A percentile compares a stretch with the other conserved stretches of the same genome.
These are phyloP conservation scores for Ceratocystis destructans DNA, from an alignment of 2,329 filamentous ascomycete species.

Conservation along the genomic window DNA sequence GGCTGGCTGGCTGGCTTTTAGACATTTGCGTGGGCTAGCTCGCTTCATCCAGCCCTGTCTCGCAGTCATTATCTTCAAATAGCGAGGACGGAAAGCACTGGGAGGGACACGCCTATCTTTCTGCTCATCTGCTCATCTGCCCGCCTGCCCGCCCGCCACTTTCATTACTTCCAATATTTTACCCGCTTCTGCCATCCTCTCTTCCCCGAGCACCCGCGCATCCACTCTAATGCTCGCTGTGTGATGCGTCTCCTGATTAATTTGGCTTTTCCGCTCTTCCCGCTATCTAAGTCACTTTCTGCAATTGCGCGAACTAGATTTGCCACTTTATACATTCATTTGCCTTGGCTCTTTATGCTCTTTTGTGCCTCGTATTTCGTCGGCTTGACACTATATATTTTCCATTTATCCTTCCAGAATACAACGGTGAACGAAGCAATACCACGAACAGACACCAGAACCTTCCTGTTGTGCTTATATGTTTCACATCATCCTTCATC, in stretches of 20 bases:
- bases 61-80: conserved; percentile 10
- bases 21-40: not conserved
- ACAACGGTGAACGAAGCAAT: too few relatives aligned
- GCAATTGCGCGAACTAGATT: conserved; percentile 5
- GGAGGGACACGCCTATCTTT: too few relatives aligned
- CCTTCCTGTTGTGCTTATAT: not conserved
- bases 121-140: too few relatives aligned
- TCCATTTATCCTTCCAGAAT: too few relatives aligned
- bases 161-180: too few relatives aligned
- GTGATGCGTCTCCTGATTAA: not conserved
- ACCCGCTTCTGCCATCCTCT: too few relatives aligned
- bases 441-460: not conserved
- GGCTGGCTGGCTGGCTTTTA: not conserved
- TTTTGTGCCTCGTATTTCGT: not conserved
- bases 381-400: not conserved
- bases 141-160: too few relatives aligned
- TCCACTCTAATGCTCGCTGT: not conserved
- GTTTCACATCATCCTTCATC: not conserved
- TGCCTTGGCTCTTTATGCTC: not conserved
- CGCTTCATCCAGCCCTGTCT: conserved; percentile 13
- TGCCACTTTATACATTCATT: not conserved
- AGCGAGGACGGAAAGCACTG: not conserved
- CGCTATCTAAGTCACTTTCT: not conserved
- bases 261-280: not conserved
- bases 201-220: too few relatives aligned